Conservation (phyloP, 495 filamentous ascomycete species). For the Penicillium maclennaniae region DNA sequence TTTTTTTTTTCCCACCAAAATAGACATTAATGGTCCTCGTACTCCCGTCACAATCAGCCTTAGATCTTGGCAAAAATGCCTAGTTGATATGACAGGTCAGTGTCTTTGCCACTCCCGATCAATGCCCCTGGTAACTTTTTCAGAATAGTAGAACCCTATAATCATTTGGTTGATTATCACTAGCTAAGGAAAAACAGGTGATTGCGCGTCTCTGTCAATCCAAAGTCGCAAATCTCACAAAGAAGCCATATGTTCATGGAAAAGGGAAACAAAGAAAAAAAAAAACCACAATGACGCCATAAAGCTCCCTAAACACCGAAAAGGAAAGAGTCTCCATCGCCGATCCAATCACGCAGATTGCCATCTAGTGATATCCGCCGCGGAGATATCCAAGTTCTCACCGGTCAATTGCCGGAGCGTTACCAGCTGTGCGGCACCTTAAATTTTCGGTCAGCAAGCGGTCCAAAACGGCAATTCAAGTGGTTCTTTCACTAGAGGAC, state of each 20-base stretch:
- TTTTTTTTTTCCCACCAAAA: background rate
- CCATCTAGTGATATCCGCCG: conserved; percentile 34
- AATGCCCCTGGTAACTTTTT: background rate
- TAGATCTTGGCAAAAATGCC: background rate
- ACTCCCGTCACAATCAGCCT: conserved; percentile 5
- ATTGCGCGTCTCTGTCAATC: background rate
- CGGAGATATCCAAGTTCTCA: conserved; percentile 38
- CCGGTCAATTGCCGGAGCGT: conserved; percentile 29
- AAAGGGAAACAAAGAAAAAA: background rate
- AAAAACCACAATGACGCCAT: background rate
- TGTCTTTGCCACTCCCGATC: background rate
- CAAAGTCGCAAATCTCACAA: background rate
- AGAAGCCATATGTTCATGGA: too few species aligned
- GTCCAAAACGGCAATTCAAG: conserved; percentile 5
- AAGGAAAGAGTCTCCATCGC: background rate
- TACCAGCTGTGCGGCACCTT: conserved; percentile 29
- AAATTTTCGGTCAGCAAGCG: conserved; percentile 13
- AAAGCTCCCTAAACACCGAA: conserved; percentile 16
- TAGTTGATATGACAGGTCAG: background rate
- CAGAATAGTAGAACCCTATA: background rate
- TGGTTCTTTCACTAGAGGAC: background rate
- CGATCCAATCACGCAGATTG: conserved; percentile 23
- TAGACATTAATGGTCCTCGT: background rate
- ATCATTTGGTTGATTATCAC: background rate
- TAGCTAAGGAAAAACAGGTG: background rate